A percentile compares a stretch with the other conserved stretches of the same genome.
phyloP scores from a whole-genome alignment of 441 rosid genomes.

The Gossypium schwendimanii region DNA sequence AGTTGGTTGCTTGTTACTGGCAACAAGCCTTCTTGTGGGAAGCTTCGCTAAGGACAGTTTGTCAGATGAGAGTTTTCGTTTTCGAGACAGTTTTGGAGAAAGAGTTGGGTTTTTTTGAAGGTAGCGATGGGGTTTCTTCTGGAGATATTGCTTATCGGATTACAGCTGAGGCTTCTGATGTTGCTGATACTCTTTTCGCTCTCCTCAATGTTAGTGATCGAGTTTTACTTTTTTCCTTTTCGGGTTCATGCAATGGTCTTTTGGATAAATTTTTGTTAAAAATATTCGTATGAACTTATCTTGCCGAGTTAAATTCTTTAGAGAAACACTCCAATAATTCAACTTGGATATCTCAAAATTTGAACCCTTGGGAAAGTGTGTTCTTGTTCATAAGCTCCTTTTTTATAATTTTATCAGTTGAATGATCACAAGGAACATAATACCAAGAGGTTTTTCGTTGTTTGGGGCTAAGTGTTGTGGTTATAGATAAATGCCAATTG shows the following conservation, averaged over 20 bases:
- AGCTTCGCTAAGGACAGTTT: constrained; percentile 54
- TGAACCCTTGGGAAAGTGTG: background rate
- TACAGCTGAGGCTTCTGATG: constrained; percentile 80
- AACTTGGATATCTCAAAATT: background rate
- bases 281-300: background rate
- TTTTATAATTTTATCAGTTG: background rate
- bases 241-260: background rate
- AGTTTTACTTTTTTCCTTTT: background rate
- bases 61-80: constrained; percentile 49
- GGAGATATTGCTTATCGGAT: constrained; percentile 81
- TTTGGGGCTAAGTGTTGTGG: constrained; percentile 1
- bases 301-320: background rate
- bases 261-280: background rate
- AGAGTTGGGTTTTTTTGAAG: constrained; percentile 58
- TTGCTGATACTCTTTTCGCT: constrained; percentile 62
- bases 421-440: background rate
- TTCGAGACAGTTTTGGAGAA: constrained; percentile 55
- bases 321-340: background rate
- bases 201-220: constrained; percentile 61
- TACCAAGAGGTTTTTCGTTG: background rate
- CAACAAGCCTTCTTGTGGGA: constrained; percentile 83
- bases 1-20: constrained; percentile 47
- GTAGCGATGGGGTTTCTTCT: constrained; percentile 47
- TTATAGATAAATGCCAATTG: background rate
- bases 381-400: background rate